Evolutionary conservation across 768 basidiomycete genomes (phyloP), one percentile per base, ranked within the genome.

Genomic region (Suillus brevipes): DNA sequence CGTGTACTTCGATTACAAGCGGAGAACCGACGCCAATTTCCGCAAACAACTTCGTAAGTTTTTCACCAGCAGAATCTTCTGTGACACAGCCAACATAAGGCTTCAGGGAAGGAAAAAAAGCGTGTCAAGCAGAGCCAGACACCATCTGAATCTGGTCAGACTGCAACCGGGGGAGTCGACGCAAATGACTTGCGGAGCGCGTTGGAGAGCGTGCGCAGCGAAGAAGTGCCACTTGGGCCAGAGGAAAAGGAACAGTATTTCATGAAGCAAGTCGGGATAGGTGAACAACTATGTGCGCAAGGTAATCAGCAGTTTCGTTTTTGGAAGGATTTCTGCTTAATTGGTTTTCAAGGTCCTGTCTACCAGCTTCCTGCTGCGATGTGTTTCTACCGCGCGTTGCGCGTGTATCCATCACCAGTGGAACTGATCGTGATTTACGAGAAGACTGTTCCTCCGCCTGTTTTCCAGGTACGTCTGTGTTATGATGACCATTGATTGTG

Each of bases 351-450:
- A 97, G 97, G 96, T 43, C 90, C 92, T 50, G 77, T 83, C 34
- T 90, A 88, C 78, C 80, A 90, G 73, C 83, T 98, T 34, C 84
- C 88, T 13, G 89, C 96, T 23, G 96, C 97, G 49, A 77, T 93
- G 74, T 86, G 89, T 49, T 99, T 99, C 86, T 99, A 89, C 85
- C 87, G 94, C 59, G 96, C 95, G 1, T 87, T 99, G 65, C 84
- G 91, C 62, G 95, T 97, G 42, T 99, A 99, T 80, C 97, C 97
- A 59, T 88, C 92, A 37, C 94, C 96, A 0, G 87, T 94, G 38
- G 97, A 99, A 77, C 87, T 99, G 70, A 90, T 99, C 71, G 87
- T 91, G 77, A 96, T 99, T 67, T 97, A 97, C 73, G 89, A 98
- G 79, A 91, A 91, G 78, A 95, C 94, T 40, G 87, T 97, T 37